Evolutionary conservation across 106 monocot genomes (phyloP).

Genomic region (Acorus calamus): DNA sequence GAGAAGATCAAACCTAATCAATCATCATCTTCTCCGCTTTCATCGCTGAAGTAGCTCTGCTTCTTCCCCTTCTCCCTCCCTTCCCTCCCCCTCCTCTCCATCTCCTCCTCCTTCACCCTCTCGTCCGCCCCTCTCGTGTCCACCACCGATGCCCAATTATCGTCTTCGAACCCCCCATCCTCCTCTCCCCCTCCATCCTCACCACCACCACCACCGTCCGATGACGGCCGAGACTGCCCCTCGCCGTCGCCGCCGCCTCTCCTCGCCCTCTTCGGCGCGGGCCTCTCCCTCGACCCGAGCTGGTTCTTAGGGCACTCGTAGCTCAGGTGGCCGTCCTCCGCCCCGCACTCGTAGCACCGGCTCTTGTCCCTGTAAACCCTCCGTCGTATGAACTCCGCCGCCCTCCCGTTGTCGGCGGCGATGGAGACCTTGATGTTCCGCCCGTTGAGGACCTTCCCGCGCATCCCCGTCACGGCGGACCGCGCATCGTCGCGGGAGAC

Average conservation of each 20-base stretch:
- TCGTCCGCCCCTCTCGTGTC: conserved; percentile 65
- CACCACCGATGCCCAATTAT: conserved; percentile 91
- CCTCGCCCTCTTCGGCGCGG: conserved; percentile 34
- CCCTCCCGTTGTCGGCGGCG: conserved; percentile 84
- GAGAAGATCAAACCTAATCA: no score
- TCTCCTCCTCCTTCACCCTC: conserved; percentile 22
- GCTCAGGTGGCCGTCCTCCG: conserved; percentile 68
- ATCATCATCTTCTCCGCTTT: conserved; percentile 72
- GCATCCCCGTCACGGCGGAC: conserved; percentile 40
- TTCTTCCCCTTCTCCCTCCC: conserved; percentile 42
- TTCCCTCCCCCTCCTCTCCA: conserved; percentile 8
- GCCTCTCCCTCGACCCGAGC: conserved; percentile 74
- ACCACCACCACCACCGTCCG: conserved; percentile 9
- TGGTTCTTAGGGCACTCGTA: conserved; percentile 85
- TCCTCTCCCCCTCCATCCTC: conserved; percentile 16
- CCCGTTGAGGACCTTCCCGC: conserved; percentile 79
- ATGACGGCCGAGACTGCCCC: background rate
- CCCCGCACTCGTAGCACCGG: conserved; percentile 93
- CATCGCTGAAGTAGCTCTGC: conserved; percentile 88
- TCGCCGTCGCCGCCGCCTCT: conserved; percentile 6
- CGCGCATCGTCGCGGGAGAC: conserved; percentile 75
- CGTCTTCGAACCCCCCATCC: conserved; percentile 37
- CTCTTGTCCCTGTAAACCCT: conserved; percentile 87
- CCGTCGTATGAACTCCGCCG: conserved; percentile 75
- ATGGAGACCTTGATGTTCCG: conserved; percentile 68